Percentiles rank a stretch among this genome's conserved stretches.
Conservation (phyloP, 345 rosid genomes). For the Eucalyptus polyanthemos region DNA sequence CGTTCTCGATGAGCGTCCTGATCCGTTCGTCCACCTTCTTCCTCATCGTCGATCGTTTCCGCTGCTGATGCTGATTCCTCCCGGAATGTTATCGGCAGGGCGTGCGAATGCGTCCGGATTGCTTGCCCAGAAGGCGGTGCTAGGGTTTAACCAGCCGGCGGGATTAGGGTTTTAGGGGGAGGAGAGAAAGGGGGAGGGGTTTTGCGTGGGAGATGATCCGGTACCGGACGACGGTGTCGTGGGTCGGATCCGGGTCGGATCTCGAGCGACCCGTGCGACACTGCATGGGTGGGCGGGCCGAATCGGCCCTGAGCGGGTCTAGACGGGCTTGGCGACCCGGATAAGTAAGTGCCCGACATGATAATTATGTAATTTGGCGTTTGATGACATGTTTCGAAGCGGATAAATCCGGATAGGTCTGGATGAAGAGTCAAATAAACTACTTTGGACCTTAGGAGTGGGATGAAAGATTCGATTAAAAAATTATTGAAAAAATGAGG, state of each 20-base stretch:
- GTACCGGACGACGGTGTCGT: neutral
- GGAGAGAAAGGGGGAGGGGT: neutral
- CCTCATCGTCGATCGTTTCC: slow-evolving; percentile 37
- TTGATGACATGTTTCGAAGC: neutral
- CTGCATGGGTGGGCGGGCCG: neutral
- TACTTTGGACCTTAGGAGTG: neutral
- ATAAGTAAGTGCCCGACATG: neutral
- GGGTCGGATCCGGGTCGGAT: neutral
- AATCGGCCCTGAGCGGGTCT: neutral
- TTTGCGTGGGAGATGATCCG: neutral
- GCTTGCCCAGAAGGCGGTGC: neutral
- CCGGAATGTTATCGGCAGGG: neutral
- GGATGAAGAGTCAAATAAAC: neutral
- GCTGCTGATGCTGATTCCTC: neutral
- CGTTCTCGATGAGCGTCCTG: slow-evolving; percentile 84
- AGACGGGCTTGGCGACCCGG: neutral
- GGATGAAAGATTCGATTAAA: neutral
- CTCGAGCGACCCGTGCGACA: neutral
- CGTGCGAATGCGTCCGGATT: neutral
- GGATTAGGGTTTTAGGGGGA: neutral
- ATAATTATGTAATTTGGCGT: neutral
- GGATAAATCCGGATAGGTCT: neutral
- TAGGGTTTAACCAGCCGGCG: neutral
- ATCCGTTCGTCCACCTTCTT: slow-evolving; percentile 97
- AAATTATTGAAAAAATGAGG: neutral